Evolutionary conservation across 1,284 basidiomycete species (phyloP).

Genomic region (Rhodotorula sp.): DNA sequence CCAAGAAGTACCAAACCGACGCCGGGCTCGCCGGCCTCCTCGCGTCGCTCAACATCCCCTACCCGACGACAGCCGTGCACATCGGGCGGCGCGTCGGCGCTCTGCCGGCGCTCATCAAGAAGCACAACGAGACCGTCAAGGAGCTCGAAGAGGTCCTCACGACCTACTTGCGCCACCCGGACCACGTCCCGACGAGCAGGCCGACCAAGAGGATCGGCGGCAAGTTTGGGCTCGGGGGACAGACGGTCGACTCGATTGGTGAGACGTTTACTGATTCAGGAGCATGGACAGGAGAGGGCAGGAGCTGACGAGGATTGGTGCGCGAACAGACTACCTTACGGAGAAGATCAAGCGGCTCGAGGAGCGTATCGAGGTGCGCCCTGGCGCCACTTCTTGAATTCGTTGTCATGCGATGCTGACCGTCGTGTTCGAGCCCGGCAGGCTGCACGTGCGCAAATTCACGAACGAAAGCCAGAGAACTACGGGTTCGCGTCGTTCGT

Average conservation of each 20-base stretch:
- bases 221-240: slow-evolving; percentile 72
- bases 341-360: slow-evolving; percentile 64
- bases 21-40: slow-evolving; percentile 60
- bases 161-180: slow-evolving; percentile 73
- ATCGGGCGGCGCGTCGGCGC: slow-evolving; percentile 73
- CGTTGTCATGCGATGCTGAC: slow-evolving; percentile 35
- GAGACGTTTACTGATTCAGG: slow-evolving; percentile 34
- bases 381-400: slow-evolving; percentile 44
- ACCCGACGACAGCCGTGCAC: slow-evolving; percentile 79
- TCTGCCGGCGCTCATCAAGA: slow-evolving; percentile 74
- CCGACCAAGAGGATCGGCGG: slow-evolving; percentile 73
- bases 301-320: background rate
- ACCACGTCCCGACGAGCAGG: slow-evolving; percentile 68
- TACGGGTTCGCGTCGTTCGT: slow-evolving; percentile 78
- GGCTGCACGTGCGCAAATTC: slow-evolving; percentile 38
- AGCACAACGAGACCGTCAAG: slow-evolving; percentile 75
- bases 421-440: slow-evolving; percentile 60
- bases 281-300: background rate
- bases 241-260: slow-evolving; percentile 54
- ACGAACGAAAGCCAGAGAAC: slow-evolving; percentile 65
- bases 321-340: slow-evolving; percentile 65
- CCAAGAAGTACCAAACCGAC: slow-evolving; percentile 72
- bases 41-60: slow-evolving; percentile 59
- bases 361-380: slow-evolving; percentile 66
- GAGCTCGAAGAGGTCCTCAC: slow-evolving; percentile 81